Evolutionary conservation across 805 yeast species (phyloP).

Genomic region (Millerozyma acaciae): DNA sequence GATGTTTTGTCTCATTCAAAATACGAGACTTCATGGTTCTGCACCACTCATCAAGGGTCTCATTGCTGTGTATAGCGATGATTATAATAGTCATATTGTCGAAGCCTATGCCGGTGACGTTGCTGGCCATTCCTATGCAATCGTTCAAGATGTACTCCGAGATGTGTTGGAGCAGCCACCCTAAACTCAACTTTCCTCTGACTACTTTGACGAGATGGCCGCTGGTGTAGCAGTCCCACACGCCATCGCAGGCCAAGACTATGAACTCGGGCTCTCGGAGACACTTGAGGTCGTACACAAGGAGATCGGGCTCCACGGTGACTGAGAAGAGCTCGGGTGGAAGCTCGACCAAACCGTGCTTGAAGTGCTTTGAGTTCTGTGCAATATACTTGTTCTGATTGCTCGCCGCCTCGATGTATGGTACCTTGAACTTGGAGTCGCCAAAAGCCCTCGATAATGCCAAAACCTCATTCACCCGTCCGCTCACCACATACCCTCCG

Average conservation of each 20-base stretch:
- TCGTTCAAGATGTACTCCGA: conserved; percentile 58
- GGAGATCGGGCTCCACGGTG: conserved; percentile 40
- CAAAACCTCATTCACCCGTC: conserved; percentile 40
- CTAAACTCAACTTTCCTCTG: conserved; percentile 54
- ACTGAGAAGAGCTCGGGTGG: conserved; percentile 45
- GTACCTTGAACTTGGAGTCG: conserved; percentile 40
- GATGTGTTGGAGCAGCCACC: conserved; percentile 56
- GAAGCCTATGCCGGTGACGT: conserved; percentile 73
- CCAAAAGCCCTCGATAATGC: conserved; percentile 45
- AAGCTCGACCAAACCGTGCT: conserved; percentile 26
- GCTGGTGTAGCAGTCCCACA: conserved; percentile 52
- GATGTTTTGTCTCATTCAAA: conserved; percentile 16
- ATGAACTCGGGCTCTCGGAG: conserved; percentile 31
- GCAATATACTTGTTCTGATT: conserved; percentile 25
- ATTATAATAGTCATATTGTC: conserved; percentile 80
- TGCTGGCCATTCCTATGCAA: conserved; percentile 67
- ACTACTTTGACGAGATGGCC: conserved; percentile 50
- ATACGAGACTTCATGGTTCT: conserved; percentile 43
- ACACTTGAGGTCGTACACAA: conserved; percentile 30
- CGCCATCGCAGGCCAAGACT: conserved; percentile 44
- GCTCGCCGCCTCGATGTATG: conserved; percentile 25
- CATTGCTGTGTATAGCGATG: conserved; percentile 52
- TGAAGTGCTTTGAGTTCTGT: conserved; percentile 17
- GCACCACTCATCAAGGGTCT: conserved; percentile 55
- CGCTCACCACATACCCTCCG: conserved; percentile 33